These are phyloP conservation scores for Coemansia sp. DNA, from an alignment of 192 early-diverging fungal species.

Conservation along the genomic window DNA sequence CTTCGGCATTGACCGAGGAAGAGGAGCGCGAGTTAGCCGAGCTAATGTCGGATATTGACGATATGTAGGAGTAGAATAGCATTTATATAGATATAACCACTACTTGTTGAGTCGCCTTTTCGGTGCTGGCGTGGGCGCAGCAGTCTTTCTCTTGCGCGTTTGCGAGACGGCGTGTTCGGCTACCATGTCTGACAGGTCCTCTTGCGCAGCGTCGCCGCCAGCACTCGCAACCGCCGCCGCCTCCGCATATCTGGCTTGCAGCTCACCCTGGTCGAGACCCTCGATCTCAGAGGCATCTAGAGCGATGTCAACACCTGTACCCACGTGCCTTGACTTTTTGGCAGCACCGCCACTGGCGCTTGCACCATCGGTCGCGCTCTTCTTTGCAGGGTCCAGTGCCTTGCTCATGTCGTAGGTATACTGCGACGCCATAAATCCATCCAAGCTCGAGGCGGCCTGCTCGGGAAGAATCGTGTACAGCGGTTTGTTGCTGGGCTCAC, in stretches of 20 bases:
- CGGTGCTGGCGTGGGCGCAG: conserved; percentile 45
- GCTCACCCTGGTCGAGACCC: conserved; percentile 72
- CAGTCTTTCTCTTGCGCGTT: conserved; percentile 71
- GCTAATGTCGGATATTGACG: conserved; percentile 74
- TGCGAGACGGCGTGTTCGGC: conserved; percentile 79
- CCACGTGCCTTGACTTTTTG: conserved; percentile 62
- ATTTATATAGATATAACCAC: not conserved
- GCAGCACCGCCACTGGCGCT: conserved; percentile 11
- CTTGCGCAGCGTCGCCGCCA: conserved; percentile 43
- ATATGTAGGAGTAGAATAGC: conserved; percentile 14
- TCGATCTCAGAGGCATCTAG: conserved; percentile 93
- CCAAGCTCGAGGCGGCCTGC: conserved; percentile 65
- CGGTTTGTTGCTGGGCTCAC: conserved; percentile 48
- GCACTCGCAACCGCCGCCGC: conserved; percentile 52
- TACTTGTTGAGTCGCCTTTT: conserved; percentile 21
- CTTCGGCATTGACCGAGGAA: conserved; percentile 77
- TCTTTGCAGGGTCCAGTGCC: conserved; percentile 54
- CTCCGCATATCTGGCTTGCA: conserved; percentile 80
- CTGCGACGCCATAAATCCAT: conserved; percentile 94
- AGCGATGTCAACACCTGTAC: conserved; percentile 75
- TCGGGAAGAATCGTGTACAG: conserved; percentile 89
- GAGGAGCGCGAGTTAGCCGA: conserved; percentile 90
- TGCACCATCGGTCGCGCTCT: conserved; percentile 21
- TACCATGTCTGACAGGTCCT: conserved; percentile 89
- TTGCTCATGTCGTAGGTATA: conserved; percentile 84